Conservation (phyloP, 179 eudicot species). For the Sideroxylon spinosum region DNA sequence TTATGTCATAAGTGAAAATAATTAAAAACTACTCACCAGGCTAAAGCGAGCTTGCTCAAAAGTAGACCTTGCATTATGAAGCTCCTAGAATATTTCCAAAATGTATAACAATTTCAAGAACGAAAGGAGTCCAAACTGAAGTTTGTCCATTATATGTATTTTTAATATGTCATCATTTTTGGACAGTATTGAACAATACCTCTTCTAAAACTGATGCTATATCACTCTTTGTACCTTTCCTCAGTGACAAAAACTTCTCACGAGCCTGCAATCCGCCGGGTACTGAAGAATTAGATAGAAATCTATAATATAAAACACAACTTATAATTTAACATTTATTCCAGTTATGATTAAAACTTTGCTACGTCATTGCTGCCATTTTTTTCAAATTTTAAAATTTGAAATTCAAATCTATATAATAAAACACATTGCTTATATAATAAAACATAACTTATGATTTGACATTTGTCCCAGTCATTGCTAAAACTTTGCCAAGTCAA, state of each 20-base stretch:
- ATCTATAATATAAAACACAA: too few species aligned
- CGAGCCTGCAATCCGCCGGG: conserved; percentile 59
- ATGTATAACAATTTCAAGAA: conserved; percentile 18
- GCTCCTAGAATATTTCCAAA: conserved; percentile 57
- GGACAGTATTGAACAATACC: conserved; percentile 39
- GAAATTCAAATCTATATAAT: too few species aligned
- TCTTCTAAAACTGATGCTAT: conserved; percentile 76
- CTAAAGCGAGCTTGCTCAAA: conserved; percentile 97
- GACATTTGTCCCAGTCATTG: too few species aligned
- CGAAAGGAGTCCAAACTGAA: neutral
- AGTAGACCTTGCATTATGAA: conserved; percentile 79
- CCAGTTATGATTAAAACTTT: too few species aligned
- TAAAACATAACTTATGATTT: too few species aligned
- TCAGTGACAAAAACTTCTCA: conserved; percentile 81
- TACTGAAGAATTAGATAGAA: neutral
- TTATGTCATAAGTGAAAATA: neutral
- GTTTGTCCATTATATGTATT: neutral
- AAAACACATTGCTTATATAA: too few species aligned
- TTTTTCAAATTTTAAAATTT: too few species aligned
- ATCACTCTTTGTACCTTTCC: conserved; percentile 92
- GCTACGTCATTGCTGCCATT: too few species aligned
- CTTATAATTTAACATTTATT: too few species aligned
- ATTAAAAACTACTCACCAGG: conserved; percentile 48
- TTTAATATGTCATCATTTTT: neutral
- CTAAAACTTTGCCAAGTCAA: too few species aligned